phyloP scores from a whole-genome alignment of 2,329 filamentous ascomycete genomes.

The Colletotrichum gigasporum region DNA sequence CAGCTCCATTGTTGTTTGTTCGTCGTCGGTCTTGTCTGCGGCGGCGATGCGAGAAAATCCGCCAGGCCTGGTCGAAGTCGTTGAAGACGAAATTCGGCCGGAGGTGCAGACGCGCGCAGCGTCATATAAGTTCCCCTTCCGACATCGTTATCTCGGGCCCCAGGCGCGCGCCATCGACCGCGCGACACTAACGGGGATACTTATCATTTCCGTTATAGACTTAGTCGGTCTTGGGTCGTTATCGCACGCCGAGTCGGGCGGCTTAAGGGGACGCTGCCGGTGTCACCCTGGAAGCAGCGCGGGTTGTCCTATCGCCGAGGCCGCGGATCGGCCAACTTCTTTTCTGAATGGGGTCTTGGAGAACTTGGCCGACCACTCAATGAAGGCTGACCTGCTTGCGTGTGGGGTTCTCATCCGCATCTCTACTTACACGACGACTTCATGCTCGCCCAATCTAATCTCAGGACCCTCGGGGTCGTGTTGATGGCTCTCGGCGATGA shows the following conservation, averaged over 20 bases:
- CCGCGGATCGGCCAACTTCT: slow-evolving; percentile 13
- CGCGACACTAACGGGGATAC: slow-evolving; percentile 2
- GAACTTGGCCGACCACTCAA: background rate
- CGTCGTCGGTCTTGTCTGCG: background rate
- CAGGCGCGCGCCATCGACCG: background rate
- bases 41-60: background rate
- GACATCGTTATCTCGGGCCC: slow-evolving; percentile 12
- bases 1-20: slow-evolving; percentile 34
- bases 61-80: background rate
- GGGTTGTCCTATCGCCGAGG: slow-evolving; percentile 8
- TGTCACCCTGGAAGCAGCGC: background rate
- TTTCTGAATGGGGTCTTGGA: background rate
- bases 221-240: background rate
- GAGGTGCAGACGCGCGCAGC: background rate
- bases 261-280: background rate
- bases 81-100: background rate
- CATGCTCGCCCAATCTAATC: background rate
- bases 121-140: slow-evolving; percentile 1
- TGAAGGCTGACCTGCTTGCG: background rate
- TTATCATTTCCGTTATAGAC: background rate
- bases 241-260: background rate
- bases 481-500: background rate
- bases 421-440: background rate
- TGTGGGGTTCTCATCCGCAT: background rate
- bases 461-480: background rate